Evolutionary conservation across 23 red algal genomes (phyloP).

Genomic region (Chondrus crispus): DNA sequence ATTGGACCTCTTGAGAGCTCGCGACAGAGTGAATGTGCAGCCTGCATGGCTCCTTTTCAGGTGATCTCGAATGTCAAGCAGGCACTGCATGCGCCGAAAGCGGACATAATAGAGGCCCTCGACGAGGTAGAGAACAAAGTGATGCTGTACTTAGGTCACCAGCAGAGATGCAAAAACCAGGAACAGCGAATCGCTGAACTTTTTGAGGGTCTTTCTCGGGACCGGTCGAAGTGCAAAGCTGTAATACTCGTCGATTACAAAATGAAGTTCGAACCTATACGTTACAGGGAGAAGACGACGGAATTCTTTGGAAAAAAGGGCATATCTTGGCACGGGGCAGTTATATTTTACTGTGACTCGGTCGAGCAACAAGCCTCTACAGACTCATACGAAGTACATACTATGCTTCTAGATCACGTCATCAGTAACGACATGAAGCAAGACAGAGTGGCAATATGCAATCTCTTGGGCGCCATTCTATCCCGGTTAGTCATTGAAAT

Average conservation of each 20-base stretch:
- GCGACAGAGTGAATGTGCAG: no score
- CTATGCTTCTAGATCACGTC: not conserved
- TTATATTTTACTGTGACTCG: not conserved
- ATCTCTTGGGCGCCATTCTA: not conserved
- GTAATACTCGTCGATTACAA: not conserved
- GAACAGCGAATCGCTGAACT: not conserved
- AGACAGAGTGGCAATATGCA: not conserved
- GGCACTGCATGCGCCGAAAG: not conserved
- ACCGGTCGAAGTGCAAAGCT: not conserved
- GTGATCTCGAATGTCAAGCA: not conserved
- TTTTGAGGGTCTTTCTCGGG: not conserved
- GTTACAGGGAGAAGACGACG: not conserved
- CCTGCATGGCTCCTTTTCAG: not conserved
- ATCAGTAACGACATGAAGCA: not conserved
- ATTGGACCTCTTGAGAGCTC: not conserved
- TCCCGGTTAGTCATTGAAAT: not conserved
- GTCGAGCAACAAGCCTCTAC: not conserved
- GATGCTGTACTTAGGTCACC: not conserved
- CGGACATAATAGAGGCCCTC: not conserved
- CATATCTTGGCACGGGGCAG: not conserved
- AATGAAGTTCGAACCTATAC: constrained; percentile 21
- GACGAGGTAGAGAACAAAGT: not conserved
- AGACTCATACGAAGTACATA: not conserved
- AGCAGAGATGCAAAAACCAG: not conserved
- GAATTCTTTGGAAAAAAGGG: not conserved